These are phyloP conservation scores for Trifolium repens DNA, from an alignment of 306 rosid species.

Conservation along the genomic window DNA sequence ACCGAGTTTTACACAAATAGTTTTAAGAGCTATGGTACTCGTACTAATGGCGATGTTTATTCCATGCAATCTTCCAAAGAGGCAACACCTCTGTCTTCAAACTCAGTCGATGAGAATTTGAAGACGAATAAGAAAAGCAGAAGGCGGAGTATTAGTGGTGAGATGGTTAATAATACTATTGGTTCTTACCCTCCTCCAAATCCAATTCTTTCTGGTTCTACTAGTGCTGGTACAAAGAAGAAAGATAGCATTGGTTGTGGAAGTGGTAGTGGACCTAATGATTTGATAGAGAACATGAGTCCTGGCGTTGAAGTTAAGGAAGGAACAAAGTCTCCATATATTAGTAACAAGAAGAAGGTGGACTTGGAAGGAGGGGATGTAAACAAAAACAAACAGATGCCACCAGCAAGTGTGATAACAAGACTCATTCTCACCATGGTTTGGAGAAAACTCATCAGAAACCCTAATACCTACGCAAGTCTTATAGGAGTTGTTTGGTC, in stretches of 20 bases:
- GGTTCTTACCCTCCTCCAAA: background rate
- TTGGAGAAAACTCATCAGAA: slow-evolving; percentile 92
- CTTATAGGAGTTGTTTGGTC: slow-evolving; percentile 81
- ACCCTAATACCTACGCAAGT: slow-evolving; percentile 89
- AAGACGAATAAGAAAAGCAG: slow-evolving; percentile 65
- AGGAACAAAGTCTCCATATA: slow-evolving; percentile 67
- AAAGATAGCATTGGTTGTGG: slow-evolving; percentile 8
- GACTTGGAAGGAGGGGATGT: slow-evolving; percentile 56
- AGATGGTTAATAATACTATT: background rate
- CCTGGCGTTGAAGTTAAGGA: slow-evolving; percentile 61
- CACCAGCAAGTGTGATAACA: slow-evolving; percentile 87
- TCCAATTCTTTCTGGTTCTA: background rate
- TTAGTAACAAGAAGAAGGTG: slow-evolving; percentile 54
- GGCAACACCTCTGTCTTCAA: slow-evolving; percentile 73
- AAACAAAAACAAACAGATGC: slow-evolving; percentile 69
- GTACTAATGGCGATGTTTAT: slow-evolving; percentile 54
- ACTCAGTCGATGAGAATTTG: slow-evolving; percentile 71
- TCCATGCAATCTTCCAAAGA: slow-evolving; percentile 77
- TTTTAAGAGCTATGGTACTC: slow-evolving; percentile 54
- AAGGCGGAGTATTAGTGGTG: slow-evolving; percentile 76
- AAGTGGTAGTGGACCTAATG: slow-evolving; percentile 46
- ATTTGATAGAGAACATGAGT: slow-evolving; percentile 61
- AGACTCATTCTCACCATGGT: slow-evolving; percentile 90
- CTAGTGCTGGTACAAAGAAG: background rate
- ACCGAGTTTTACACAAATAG: slow-evolving; percentile 51